Evolutionary conservation across 208 protist species (phyloP).

Genomic region (Leishmania gerbilli): DNA sequence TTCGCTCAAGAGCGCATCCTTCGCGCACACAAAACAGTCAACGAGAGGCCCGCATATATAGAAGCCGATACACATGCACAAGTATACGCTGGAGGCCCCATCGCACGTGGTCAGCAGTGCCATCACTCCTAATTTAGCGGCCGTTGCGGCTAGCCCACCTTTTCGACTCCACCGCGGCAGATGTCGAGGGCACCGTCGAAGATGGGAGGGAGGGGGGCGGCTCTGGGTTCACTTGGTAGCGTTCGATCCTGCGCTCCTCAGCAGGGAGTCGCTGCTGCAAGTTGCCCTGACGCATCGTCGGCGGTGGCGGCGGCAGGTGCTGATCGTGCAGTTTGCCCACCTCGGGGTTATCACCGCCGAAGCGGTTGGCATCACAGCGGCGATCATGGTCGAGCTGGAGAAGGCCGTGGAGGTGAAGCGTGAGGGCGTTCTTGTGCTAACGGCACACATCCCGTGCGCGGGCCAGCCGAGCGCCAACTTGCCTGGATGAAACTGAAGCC

Average conservation of each 20-base stretch:
- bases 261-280: constrained; percentile 33
- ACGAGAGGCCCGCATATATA: not conserved
- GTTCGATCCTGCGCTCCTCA: constrained; percentile 62
- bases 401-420: constrained; percentile 1
- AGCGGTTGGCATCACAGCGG: constrained; percentile 21
- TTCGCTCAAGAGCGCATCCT: no score
- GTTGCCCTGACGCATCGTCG: constrained; percentile 30
- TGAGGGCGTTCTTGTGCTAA: constrained; percentile 66
- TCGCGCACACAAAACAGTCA: no score
- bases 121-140: not conserved
- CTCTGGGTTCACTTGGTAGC: constrained; percentile 58
- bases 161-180: not conserved
- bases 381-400: constrained; percentile 43
- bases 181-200: not conserved
- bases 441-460: constrained; percentile 30
- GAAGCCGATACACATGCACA: not conserved
- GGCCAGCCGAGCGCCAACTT: constrained; percentile 43
- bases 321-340: constrained; percentile 15
- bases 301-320: constrained; percentile 16
- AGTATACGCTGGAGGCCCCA: not conserved
- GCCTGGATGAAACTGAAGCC: constrained; percentile 80
- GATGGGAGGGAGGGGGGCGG: not conserved
- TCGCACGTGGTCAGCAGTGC: no score
- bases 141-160: no score
- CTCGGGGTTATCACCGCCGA: constrained; percentile 42